These are phyloP conservation scores for Mycena pura DNA, from an alignment of 768 basidiomycete genomes.

Conservation along the genomic window DNA sequence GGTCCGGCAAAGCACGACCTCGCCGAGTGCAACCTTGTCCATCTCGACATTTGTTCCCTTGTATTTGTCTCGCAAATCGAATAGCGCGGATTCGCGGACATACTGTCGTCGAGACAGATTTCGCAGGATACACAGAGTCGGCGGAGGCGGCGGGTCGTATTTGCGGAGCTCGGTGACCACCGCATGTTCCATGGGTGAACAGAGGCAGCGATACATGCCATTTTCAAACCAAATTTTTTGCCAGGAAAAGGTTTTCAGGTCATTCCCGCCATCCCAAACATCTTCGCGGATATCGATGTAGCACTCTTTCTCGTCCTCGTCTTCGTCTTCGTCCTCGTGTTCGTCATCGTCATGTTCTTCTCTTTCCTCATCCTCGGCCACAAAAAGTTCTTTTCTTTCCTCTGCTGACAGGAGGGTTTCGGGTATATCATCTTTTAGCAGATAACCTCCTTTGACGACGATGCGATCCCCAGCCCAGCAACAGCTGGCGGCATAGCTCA, in stretches of 20 bases:
- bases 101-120: neutral
- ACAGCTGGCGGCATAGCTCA: too few relatives aligned
- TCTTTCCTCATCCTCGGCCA: neutral
- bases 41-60: neutral
- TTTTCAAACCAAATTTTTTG: neutral
- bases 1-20: constrained; percentile 14
- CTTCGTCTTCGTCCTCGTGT: too few relatives aligned
- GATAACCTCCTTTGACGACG: constrained; percentile 27
- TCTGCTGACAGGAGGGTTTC: neutral
- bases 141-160: neutral
- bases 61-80: neutral
- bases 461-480: constrained; percentile 32
- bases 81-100: neutral
- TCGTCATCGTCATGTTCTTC: too few relatives aligned
- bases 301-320: too few relatives aligned
- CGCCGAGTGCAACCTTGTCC: neutral
- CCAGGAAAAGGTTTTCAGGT: too few relatives aligned
- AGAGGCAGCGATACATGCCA: neutral
- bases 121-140: neutral
- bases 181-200: too few relatives aligned
- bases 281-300: neutral
- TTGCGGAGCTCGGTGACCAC: neutral
- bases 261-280: neutral
- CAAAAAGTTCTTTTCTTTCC: neutral
- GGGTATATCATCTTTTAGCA: constrained; percentile 12